Conservation (phyloP, 805 yeast species). For the Jamesozyma hellenica region DNA sequence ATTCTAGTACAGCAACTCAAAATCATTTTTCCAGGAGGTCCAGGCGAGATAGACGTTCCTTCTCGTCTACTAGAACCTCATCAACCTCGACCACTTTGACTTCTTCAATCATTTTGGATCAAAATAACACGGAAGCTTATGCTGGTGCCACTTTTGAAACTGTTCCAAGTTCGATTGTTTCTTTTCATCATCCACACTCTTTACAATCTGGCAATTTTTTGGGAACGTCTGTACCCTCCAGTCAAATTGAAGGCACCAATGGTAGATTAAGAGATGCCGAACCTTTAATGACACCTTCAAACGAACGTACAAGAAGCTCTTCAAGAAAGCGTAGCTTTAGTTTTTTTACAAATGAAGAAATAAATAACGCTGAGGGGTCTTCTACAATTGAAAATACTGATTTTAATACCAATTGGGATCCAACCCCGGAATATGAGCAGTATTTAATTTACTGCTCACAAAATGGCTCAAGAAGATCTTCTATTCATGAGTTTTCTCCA, state of each 20-base stretch:
- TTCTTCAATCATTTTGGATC: constrained; percentile 34
- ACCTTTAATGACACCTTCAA: constrained; percentile 28
- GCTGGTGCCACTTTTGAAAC: constrained; percentile 71
- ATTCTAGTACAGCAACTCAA: neutral
- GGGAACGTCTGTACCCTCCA: constrained; percentile 13
- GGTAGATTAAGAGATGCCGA: constrained; percentile 9
- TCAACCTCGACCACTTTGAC: constrained; percentile 27
- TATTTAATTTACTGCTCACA: constrained; percentile 28
- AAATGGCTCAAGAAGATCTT: constrained; percentile 19
- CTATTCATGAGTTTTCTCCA: constrained; percentile 14
- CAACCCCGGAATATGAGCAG: constrained; percentile 38
- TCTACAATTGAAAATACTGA: constrained; percentile 68
- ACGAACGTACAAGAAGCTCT: constrained; percentile 26
- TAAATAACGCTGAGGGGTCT: constrained; percentile 80
- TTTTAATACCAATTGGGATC: constrained; percentile 68
- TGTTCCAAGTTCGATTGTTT: constrained; percentile 67
- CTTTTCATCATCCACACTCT: constrained; percentile 63
- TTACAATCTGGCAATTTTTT: constrained; percentile 27
- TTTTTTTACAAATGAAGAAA: constrained; percentile 75
- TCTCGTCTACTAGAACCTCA: constrained; percentile 27
- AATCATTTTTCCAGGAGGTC: neutral
- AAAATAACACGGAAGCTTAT: constrained; percentile 59
- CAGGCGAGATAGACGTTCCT: constrained; percentile 10
- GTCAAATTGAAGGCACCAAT: constrained; percentile 16
- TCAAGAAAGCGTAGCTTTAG: constrained; percentile 45